Conservation (phyloP, 345 rosid species). For the Aethionema arabicum region DNA sequence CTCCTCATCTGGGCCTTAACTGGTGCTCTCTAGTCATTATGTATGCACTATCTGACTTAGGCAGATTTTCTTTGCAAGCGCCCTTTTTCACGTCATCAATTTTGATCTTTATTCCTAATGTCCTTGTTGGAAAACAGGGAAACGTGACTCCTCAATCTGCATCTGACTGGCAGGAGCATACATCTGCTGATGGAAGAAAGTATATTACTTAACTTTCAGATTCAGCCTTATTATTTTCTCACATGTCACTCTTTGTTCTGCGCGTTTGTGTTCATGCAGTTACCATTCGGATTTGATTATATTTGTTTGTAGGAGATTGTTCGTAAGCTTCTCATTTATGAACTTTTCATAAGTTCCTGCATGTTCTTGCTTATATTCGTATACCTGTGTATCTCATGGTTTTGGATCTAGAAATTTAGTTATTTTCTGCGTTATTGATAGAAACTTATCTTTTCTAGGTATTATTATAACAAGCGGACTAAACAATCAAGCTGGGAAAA, state of each 20-base stretch:
- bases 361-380: conserved; percentile 4
- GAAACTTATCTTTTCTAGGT: conserved; percentile 46
- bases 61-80: neutral
- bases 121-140: conserved; percentile 29
- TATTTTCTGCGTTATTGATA: neutral
- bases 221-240: conserved; percentile 3
- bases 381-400: conserved; percentile 10
- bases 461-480: conserved; percentile 92
- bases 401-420: conserved; percentile 5
- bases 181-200: conserved; percentile 88
- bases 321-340: conserved; percentile 4
- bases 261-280: conserved; percentile 7
- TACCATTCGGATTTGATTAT: conserved; percentile 9
- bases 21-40: conserved; percentile 9
- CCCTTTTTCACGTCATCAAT: conserved; percentile 1
- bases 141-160: conserved; percentile 51
- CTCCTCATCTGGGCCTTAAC: neutral
- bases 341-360: conserved; percentile 9
- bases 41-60: conserved; percentile 14
- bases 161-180: conserved; percentile 96
- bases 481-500: conserved; percentile 98
- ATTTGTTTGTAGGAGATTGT: neutral
- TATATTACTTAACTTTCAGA: conserved; percentile 36
- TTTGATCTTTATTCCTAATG: conserved; percentile 7
- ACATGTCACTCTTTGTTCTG: conserved; percentile 11